These are phyloP conservation scores for Blastocrithidia nonstop DNA, from an alignment of 208 protist genomes.

Conservation along the genomic window DNA sequence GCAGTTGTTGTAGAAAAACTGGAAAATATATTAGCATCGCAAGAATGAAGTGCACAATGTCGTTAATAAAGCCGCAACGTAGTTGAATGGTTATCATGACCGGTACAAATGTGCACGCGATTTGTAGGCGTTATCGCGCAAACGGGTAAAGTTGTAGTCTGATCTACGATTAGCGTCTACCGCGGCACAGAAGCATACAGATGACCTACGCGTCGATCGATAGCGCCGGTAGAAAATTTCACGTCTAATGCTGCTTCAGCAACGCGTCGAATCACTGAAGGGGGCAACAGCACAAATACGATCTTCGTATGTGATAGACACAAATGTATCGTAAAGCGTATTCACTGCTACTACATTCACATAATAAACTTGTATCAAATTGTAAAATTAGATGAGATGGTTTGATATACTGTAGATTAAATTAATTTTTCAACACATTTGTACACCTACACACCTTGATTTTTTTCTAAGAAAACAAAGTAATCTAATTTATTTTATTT, in stretches of 20 bases:
- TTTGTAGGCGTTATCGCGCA: conserved; percentile 20
- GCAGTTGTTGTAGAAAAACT: conserved; percentile 35
- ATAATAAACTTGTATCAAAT: conserved; percentile 1
- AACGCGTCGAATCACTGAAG: conserved; percentile 37
- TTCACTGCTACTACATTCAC: not conserved
- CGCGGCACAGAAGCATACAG: conserved; percentile 35
- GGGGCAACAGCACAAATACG: no score
- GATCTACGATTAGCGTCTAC: conserved; percentile 48
- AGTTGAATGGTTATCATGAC: conserved; percentile 21
- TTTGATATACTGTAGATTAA: not conserved
- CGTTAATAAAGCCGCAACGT: conserved; percentile 34
- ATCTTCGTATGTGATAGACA: no score
- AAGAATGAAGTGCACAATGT: conserved; percentile 23
- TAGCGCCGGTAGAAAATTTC: conserved; percentile 48
- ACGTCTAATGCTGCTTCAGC: conserved; percentile 41
- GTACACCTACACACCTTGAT: not conserved
- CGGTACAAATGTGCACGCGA: conserved; percentile 17
- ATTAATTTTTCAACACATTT: not conserved
- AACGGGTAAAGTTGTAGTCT: conserved; percentile 35
- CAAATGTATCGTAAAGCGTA: not conserved
- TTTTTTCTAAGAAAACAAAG: not conserved
- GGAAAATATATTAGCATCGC: conserved; percentile 28
- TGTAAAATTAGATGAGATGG: not conserved
- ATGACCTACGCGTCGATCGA: conserved; percentile 29
- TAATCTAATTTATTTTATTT: not conserved